phyloP scores from a whole-genome alignment of 176 grass and related monocot species.

The Pharus latifolius region DNA sequence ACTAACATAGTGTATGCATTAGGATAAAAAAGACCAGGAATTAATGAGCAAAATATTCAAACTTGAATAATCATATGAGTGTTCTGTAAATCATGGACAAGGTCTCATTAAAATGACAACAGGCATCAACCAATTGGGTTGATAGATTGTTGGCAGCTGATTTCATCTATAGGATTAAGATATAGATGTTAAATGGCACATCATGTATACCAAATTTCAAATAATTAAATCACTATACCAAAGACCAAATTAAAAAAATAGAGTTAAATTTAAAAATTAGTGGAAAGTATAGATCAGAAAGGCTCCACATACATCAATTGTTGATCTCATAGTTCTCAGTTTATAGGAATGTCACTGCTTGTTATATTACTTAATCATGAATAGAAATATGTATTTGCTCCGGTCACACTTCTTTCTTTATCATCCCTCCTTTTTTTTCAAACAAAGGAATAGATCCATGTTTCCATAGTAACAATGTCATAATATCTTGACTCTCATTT shows the following conservation, averaged over 20 bases:
- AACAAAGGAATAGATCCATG: not conserved
- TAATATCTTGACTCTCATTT: slow-evolving; percentile 2
- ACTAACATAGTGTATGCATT: not conserved
- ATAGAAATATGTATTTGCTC: not conserved
- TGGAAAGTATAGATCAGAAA: not conserved
- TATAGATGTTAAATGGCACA: not conserved
- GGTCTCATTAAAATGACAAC: not conserved
- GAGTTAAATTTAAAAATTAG: not conserved
- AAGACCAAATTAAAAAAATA: not conserved
- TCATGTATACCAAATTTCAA: not conserved
- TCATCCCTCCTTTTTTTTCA: not conserved
- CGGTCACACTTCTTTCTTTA: not conserved
- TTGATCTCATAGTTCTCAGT: not conserved
- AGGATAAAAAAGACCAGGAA: not conserved
- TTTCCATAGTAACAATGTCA: not conserved
- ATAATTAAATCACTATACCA: not conserved
- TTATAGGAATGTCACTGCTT: not conserved
- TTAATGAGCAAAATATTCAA: not conserved
- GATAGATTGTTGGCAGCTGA: not conserved
- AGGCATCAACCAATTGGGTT: not conserved
- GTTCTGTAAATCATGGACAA: not conserved
- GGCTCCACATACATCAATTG: not conserved
- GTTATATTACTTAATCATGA: not conserved
- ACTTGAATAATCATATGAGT: not conserved
- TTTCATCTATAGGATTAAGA: not conserved